Conservation (phyloP, 2,329 filamentous ascomycete species). For the Stagonosporopsis chrysanthemi region DNA sequence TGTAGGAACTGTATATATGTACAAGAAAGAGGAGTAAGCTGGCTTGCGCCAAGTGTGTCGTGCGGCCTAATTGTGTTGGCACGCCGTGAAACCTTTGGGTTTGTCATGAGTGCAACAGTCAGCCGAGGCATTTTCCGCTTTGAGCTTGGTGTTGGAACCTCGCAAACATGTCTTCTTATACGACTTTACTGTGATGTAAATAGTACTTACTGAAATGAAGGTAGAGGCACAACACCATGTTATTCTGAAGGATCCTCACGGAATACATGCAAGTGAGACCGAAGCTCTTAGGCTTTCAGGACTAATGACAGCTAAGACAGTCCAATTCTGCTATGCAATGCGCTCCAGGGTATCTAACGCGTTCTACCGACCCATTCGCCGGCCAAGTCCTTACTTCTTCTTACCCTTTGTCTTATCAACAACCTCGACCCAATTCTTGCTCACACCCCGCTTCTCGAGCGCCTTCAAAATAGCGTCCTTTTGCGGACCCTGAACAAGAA, state of each 20-base stretch:
- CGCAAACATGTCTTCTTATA: conserved; percentile 11
- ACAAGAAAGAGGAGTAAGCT: background rate
- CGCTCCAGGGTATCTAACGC: conserved; percentile 7
- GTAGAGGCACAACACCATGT: background rate
- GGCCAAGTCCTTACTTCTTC: conserved; percentile 50
- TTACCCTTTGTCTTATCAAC: conserved; percentile 74
- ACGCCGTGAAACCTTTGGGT: background rate
- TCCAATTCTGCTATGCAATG: background rate
- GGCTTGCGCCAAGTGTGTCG: conserved; percentile 1
- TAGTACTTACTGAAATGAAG: background rate
- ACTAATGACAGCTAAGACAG: background rate
- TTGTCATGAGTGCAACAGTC: background rate
- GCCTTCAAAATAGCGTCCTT: conserved; percentile 66
- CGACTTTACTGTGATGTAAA: background rate
- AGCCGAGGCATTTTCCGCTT: conserved; percentile 12
- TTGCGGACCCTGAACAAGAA: conserved; percentile 73
- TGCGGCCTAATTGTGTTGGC: background rate
- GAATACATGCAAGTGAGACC: background rate
- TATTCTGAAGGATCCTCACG: too few relatives aligned
- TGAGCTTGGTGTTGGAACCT: background rate
- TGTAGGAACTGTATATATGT: background rate
- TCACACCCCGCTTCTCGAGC: conserved; percentile 66
- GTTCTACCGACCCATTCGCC: background rate
- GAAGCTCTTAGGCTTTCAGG: background rate
- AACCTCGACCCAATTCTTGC: conserved; percentile 67